Evolutionary conservation across 2,329 filamentous ascomycete species (phyloP).

Genomic region (Neurospora crassa): DNA sequence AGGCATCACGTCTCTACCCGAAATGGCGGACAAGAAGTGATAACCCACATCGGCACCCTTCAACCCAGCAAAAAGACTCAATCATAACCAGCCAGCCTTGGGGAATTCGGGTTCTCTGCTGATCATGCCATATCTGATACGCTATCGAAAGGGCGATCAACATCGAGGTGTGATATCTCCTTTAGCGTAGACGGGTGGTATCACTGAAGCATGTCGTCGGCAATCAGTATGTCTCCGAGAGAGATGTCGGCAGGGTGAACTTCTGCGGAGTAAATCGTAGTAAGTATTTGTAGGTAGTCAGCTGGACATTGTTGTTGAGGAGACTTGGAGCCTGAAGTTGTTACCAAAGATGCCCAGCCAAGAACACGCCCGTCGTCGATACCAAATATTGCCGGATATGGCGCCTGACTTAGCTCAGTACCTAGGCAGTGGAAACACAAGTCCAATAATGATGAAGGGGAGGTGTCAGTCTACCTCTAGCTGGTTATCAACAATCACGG

Average conservation of each 20-base stretch:
- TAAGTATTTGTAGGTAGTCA: neutral
- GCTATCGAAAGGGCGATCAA: neutral
- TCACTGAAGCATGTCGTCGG: neutral
- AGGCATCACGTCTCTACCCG: neutral
- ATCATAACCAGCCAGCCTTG: neutral
- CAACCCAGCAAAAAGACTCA: neutral
- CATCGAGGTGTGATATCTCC: neutral
- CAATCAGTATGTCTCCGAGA: neutral
- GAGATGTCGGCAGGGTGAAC: neutral
- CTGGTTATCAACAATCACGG: neutral
- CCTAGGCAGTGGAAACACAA: neutral
- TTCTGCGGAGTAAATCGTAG: neutral
- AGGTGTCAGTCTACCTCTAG: neutral
- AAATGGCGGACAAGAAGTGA: neutral
- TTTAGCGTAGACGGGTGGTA: neutral
- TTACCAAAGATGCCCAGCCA: neutral
- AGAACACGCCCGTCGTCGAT: neutral
- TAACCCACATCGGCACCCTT: neutral
- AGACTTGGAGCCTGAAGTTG: neutral
- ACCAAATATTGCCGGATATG: neutral
- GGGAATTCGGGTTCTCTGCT: neutral
- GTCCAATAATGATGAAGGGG: neutral
- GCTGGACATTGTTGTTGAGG: neutral
- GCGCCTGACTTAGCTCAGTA: neutral
- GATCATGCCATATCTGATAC: neutral